phyloP scores from a whole-genome alignment of 2,329 filamentous ascomycete species.

The Rutstroemia sp. region DNA sequence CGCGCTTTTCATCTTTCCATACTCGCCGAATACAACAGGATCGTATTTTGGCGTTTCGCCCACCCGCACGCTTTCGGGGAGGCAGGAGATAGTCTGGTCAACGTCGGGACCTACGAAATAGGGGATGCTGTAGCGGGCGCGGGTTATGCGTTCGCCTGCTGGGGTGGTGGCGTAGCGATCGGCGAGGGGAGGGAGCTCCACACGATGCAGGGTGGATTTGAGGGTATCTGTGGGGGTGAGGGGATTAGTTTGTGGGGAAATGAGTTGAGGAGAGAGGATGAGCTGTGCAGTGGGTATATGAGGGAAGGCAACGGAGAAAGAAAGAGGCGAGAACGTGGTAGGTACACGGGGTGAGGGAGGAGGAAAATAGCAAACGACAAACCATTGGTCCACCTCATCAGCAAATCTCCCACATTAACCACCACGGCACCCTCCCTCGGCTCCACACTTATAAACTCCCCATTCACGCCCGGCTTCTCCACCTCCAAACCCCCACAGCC shows the following conservation, averaged over 20 bases:
- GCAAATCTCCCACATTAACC: conserved; percentile 43
- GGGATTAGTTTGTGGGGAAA: rapidly evolving
- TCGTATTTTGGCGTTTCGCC: conserved; percentile 42
- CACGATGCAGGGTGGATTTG: conserved; percentile 46
- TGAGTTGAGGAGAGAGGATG: neutral
- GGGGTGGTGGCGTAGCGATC: conserved; percentile 31
- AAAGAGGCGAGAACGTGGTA: too few species aligned
- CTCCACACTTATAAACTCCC: conserved; percentile 34
- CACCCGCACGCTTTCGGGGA: conserved; percentile 38
- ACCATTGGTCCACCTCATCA: conserved; percentile 45
- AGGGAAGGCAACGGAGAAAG: too few species aligned
- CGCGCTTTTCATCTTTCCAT: conserved; percentile 20
- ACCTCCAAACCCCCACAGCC: conserved; percentile 43
- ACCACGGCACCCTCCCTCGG: conserved; percentile 36
- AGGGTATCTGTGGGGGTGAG: conserved; percentile 34
- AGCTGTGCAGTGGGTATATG: too few species aligned
- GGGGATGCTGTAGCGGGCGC: conserved; percentile 49
- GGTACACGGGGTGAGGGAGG: neutral
- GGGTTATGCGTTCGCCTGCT: conserved; percentile 36
- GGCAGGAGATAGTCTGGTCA: conserved; percentile 43
- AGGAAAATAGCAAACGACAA: conserved; percentile 10
- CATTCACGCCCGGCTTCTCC: conserved; percentile 33
- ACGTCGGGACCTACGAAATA: conserved; percentile 49
- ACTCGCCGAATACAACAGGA: conserved; percentile 29
- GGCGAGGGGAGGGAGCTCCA: conserved; percentile 37